A percentile compares a stretch with the other conserved stretches of the same genome.
Conservation (phyloP, 495 filamentous ascomycete species). For the Beverwykella pulmonaria region DNA sequence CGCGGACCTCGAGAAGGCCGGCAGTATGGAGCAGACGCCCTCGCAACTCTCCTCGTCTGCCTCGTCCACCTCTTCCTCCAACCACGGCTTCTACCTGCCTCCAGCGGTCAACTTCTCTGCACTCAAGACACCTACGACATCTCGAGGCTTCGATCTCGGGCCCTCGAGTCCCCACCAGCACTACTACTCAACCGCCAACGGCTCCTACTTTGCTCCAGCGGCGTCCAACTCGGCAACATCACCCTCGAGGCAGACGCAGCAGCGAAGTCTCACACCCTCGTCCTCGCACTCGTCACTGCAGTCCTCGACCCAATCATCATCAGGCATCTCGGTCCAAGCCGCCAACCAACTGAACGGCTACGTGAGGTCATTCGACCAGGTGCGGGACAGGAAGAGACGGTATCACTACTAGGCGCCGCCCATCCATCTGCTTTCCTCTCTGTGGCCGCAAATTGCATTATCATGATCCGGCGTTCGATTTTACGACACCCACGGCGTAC, state of each 20-base stretch:
- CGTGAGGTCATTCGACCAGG: slow-evolving; percentile 83
- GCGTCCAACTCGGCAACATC: slow-evolving; percentile 20
- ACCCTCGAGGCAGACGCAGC: slow-evolving; percentile 33
- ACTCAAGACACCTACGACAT: slow-evolving; percentile 44
- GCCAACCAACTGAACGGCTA: slow-evolving; percentile 82
- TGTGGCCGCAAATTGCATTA: slow-evolving; percentile 14
- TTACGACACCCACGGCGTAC: slow-evolving; percentile 22
- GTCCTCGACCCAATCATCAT: slow-evolving; percentile 58
- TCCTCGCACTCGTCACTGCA: slow-evolving; percentile 84
- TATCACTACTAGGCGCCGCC: slow-evolving; percentile 40
- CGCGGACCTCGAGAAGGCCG: slow-evolving; percentile 77
- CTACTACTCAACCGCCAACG: slow-evolving; percentile 27
- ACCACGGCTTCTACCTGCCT: slow-evolving; percentile 63
- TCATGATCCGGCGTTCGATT: slow-evolving; percentile 12
- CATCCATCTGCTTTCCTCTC: neutral
- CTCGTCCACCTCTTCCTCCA: slow-evolving; percentile 27
- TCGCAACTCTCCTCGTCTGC: slow-evolving; percentile 34
- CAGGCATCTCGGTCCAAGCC: slow-evolving; percentile 71
- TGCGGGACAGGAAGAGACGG: slow-evolving; percentile 66
- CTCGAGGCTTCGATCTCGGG: slow-evolving; percentile 26
- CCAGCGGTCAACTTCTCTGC: slow-evolving; percentile 69
- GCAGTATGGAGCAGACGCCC: slow-evolving; percentile 23
- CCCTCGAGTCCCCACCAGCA: slow-evolving; percentile 26
- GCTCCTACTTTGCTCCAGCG: slow-evolving; percentile 37
- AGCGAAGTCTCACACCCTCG: slow-evolving; percentile 66